Evolutionary conservation across 2,329 filamentous ascomycete genomes (phyloP).

Genomic region (Colletotrichum paranaense): DNA sequence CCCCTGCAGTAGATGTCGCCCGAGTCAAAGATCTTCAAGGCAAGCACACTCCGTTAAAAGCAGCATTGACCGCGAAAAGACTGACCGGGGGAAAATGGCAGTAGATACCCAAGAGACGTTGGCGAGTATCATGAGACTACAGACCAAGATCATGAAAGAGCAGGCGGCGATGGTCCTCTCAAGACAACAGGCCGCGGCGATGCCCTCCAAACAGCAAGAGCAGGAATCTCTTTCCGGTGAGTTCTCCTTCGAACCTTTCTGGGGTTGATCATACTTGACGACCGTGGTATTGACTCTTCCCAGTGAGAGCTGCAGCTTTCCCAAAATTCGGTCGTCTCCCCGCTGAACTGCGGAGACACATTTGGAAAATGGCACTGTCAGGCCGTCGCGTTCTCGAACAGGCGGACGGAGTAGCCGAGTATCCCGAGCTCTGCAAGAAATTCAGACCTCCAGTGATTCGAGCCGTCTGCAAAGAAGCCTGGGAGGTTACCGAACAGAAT

Average conservation of each 20-base stretch:
- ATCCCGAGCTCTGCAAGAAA: too few relatives aligned
- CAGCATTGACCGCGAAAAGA: neutral
- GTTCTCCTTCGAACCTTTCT: neutral
- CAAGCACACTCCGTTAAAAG: neutral
- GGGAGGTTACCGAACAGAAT: neutral
- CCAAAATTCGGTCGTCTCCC: too few relatives aligned
- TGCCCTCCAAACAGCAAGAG: neutral
- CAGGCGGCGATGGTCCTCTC: neutral
- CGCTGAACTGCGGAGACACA: too few relatives aligned
- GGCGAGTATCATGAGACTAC: neutral
- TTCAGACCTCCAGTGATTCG: neutral
- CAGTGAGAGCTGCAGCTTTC: too few relatives aligned
- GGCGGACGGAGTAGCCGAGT: too few relatives aligned
- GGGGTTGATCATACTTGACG: too few relatives aligned
- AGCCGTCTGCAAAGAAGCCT: slow-evolving; percentile 1
- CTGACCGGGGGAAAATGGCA: neutral
- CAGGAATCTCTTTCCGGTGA: neutral
- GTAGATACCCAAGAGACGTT: neutral
- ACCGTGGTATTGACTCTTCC: too few relatives aligned
- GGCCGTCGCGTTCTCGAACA: slow-evolving; percentile 38
- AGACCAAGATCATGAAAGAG: neutral
- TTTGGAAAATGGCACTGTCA: slow-evolving; percentile 21
- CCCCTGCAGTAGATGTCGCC: neutral
- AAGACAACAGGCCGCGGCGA: too few relatives aligned
- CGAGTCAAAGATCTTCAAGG: neutral